Evolutionary conservation across 1,139 yeast genomes (phyloP), one percentile per base, ranked within the genome.

Genomic region (Blastobotrys indianensis): DNA sequence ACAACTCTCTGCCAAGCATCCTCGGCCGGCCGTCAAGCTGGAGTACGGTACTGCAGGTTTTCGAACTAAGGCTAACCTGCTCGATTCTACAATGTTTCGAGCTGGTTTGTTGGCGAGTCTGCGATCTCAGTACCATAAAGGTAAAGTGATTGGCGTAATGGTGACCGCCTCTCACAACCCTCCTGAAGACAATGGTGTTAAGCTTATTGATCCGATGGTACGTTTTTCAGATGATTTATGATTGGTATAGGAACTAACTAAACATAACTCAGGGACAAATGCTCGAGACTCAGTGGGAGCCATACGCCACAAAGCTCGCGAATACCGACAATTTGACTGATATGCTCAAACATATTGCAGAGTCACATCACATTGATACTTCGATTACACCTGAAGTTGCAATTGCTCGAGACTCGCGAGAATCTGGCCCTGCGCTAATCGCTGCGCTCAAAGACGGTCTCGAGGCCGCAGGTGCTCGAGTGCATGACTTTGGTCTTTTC

Each of bases 91-190:
- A 42, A 83, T 86, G 64, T 88, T 79, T 65, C 77, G 94, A 11
- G 87, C 85, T 16, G 96, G 97, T 1, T 70, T 88, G 13, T 64
- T 90, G 37, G 97, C 98, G 0, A 70, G 82, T 3, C 70, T 92
- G 54, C 75, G 98, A 61, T 88, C 97, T 20, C 76, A 83, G 54
- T 75, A 70, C 54, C 69, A 85, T 41, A 67, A 69, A 1, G 88
- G 94, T 2, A 71, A 82, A 59, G 77, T 85, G 16, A 76, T 90
- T 40, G 73, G 72, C 10, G 83, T 88, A 9, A 92, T 94, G 97
- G 81, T 94, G 58, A 94, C 98, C 2, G 98, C 98, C 0, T 86
- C 96, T 1, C 98, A 92, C 64, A 92, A 92, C 59, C 97, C 97
- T 0, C 95, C 97, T 0, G 74, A 73, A 43, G 98, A 92, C 61